Base-by-base conservation (phyloP, 2,329 filamentous ascomycete species). In the Microsporum ferrugineum region DNA sequence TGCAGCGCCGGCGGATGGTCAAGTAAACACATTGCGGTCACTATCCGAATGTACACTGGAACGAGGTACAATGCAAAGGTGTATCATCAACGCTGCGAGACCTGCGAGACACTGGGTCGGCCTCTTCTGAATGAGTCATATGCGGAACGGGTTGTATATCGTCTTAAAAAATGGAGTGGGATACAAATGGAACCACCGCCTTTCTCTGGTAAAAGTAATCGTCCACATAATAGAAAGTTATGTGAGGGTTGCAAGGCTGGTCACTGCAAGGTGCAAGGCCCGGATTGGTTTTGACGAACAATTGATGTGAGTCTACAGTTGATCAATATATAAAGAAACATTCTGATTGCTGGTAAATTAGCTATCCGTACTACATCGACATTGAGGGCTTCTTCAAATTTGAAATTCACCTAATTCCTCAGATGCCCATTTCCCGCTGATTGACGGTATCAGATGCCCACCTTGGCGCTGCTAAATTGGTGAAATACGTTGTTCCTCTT, bases 41-140 rank as follows among this genome's bases (percentile, higher is more conserved):
- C 71, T 0, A 77, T 79, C 49, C 71, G 75, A 27, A 68, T 75
- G 66, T 78, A 77, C 65, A 49, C 63, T 2, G 66, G 60, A 14
- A 10, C 65, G 41, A 65, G 65, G 67, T 79, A 79, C 64, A 79
- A 78, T 65, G 76, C 74, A 51, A 67, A 73, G 61, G 75, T 79
- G 49, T 79, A 78, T 64, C 68, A 75, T 63, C 75, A 78, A 66
- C 70, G 71, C 5, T 78, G 75, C 65, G 71, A 70, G 59, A 14
- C 10, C 12, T 78, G 75, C 65, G 65, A 71, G 8, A 33, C 14
- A n/a, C 65, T 76, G 0, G 71, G 73, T 59, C 63, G 68, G 49
- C 73, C 73, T 17, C 34, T 64, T 34, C 64, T 76, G 38, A 69
- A 77, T 65, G 61, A 70, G 53, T 74, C 71, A 27, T 78, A 78